Conservation (phyloP, 2,329 filamentous ascomycete genomes). For the Plenodomus biglobosus region DNA sequence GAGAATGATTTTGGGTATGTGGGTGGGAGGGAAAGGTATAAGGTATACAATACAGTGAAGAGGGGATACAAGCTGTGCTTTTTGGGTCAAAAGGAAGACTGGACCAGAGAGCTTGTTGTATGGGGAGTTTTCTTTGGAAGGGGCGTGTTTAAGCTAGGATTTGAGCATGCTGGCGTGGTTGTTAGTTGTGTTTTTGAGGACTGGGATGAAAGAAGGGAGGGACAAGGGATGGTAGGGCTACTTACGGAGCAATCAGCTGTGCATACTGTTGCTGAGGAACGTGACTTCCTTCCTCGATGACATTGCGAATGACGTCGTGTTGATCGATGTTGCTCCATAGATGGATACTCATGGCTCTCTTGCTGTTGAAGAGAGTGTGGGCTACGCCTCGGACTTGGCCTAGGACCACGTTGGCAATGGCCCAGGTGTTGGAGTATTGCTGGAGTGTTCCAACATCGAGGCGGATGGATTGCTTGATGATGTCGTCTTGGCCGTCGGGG, state of each 20-base stretch:
- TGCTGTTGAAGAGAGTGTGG: conserved; percentile 64
- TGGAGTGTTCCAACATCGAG: conserved; percentile 77
- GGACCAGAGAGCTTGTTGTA: no score
- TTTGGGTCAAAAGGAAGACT: no score
- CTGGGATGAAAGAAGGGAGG: not conserved
- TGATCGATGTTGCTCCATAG: conserved; percentile 41
- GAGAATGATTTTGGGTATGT: no score
- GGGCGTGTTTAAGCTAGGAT: no score
- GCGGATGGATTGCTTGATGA: conserved; percentile 72
- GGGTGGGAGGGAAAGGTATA: no score
- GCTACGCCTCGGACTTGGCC: conserved; percentile 76
- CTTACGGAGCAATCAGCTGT: conserved; percentile 42
- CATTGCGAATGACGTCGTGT: conserved; percentile 37
- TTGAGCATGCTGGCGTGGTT: conserved; percentile 31
- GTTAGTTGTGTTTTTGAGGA: not conserved
- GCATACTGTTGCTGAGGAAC: conserved; percentile 41
- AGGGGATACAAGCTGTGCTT: no score
- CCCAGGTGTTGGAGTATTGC: conserved; percentile 69
- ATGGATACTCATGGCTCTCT: conserved; percentile 46
- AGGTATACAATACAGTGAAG: no score
- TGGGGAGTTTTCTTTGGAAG: no score
- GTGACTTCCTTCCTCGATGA: conserved; percentile 37
- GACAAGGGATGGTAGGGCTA: no score
- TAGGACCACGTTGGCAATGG: conserved; percentile 68
- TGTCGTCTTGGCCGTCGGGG: conserved; percentile 60